Evolutionary conservation across 1,284 basidiomycete genomes (phyloP), one percentile per base, ranked within the genome.

Genomic region (Trichosporon faecale): DNA sequence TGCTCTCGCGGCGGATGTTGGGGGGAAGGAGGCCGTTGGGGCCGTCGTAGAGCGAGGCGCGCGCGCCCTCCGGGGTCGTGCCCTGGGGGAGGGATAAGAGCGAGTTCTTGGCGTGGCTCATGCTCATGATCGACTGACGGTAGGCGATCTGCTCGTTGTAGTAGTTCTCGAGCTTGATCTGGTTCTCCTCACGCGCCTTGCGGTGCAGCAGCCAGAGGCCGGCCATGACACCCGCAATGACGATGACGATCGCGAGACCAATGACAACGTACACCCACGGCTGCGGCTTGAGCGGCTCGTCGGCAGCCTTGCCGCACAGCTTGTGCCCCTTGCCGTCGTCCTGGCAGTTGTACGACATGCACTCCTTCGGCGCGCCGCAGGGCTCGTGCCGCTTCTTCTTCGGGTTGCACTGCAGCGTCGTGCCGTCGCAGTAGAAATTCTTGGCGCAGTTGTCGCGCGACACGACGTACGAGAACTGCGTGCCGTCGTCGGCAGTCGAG

Each of bases 291-390:
- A 87, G 86, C n/a, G 91, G 88, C 5, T 87, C 84, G 66, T 90
- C 87, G 9, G 89, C 86, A 27, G 87, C 84, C 61, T 80, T 76
- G 29, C 89, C 91, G 78, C 93, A 95, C 27, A 65, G 75, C 57
- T 61, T 61, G 57, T 61, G 57, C 4, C 88, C 87, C 67, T 82
- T 83, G 21, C 18, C 83, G 77, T 33, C 87, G 18, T n/a, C 83
- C 77, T 37, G 87, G 81, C 93, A 94, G 82, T 94, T 93, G 86
- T 88, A 91, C 1, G 91, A 89, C 55, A 84, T 78, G 77, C 93
- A 92, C 90, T 93, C 91, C 82, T 94, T 94, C 84, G 94, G 91
- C 16, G 89, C 92, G 0, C 84, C 84, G 78, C 93, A 95, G 1
- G 85, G 68, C 18, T 80, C 87, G 4, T 88, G 89, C 2, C 90